These are phyloP conservation scores for Tolypocladium cylindrosporum DNA, from an alignment of 2,329 filamentous ascomycete species.

Conservation along the genomic window DNA sequence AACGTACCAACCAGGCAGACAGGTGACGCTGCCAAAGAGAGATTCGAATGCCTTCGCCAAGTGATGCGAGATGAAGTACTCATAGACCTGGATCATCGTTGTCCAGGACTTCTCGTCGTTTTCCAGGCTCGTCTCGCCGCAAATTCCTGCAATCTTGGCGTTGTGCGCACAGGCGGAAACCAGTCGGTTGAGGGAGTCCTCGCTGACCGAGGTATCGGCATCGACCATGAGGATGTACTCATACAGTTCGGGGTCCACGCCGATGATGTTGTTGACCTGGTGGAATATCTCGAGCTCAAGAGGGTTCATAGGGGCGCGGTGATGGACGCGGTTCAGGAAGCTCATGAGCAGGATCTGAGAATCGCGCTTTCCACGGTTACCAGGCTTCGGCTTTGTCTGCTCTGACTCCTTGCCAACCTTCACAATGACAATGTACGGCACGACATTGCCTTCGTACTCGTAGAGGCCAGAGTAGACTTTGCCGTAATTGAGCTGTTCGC, in stretches of 20 bases:
- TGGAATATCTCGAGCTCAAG: constrained; percentile 98
- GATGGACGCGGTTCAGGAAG: constrained; percentile 96
- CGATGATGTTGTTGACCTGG: constrained; percentile 98
- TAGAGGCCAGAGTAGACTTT: constrained; percentile 98
- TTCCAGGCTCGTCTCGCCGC: constrained; percentile 90
- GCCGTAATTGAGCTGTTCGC: constrained; percentile 92
- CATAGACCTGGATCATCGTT: constrained; percentile 99
- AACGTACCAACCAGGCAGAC: constrained; percentile 97
- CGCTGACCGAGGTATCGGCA: constrained; percentile 87
- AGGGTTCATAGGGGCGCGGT: constrained; percentile 87
- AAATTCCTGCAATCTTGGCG: constrained; percentile 93
- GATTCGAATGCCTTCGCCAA: constrained; percentile 95
- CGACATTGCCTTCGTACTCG: constrained; percentile 94
- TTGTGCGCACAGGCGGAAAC: constrained; percentile 91
- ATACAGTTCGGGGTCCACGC: constrained; percentile 93
- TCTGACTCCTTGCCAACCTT: constrained; percentile 98
- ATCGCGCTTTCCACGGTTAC: constrained; percentile 97
- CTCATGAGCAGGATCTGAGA: constrained; percentile 93
- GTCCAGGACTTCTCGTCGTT: constrained; percentile 95
- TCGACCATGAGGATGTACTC: constrained; percentile 97
- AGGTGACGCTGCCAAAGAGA: constrained; percentile 94
- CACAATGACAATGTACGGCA: constrained; percentile 90
- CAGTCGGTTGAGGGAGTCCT: constrained; percentile 85
- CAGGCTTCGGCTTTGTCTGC: constrained; percentile 80
- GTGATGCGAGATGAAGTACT: constrained; percentile 98